Conservation (phyloP, 495 filamentous ascomycete species). For the Neurospora sp. region DNA sequence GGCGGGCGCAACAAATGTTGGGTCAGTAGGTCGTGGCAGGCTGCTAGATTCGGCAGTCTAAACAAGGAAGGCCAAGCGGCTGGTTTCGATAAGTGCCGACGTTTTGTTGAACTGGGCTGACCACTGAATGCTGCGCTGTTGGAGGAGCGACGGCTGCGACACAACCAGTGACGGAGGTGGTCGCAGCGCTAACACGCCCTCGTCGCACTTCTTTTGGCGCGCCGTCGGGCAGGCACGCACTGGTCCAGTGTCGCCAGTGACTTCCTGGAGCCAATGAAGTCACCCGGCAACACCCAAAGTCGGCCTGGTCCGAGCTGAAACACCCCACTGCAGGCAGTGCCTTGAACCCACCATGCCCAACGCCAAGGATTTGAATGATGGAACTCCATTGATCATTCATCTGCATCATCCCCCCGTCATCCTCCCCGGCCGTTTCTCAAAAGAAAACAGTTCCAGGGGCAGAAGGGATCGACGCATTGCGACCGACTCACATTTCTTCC, state of each 20-base stretch:
- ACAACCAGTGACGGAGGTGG: slow-evolving; percentile 3
- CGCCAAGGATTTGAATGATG: not conserved
- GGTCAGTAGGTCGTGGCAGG: not conserved
- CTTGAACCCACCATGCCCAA: not conserved
- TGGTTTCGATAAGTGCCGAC: not conserved
- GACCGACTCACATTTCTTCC: not conserved
- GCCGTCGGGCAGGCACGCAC: slow-evolving; percentile 14
- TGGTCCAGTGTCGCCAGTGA: not conserved
- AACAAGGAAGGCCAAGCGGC: slow-evolving; percentile 4
- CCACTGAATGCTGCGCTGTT: slow-evolving; percentile 11
- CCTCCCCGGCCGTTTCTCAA: not conserved
- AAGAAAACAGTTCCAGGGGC: not conserved
- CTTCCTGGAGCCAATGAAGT: not conserved
- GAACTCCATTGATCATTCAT: not conserved
- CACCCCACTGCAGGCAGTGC: not conserved
- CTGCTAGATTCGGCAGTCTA: not conserved
- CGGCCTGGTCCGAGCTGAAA: not conserved
- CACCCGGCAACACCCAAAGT: not conserved
- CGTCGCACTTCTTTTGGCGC: not conserved
- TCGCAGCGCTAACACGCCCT: not conserved
- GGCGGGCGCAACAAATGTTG: slow-evolving; percentile 1
- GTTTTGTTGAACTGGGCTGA: slow-evolving; percentile 5
- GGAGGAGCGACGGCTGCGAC: slow-evolving; percentile 15
- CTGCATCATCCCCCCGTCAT: not conserved
- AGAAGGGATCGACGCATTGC: not conserved